Conservation (phyloP, 2,329 filamentous ascomycete species). For the Fusarium sp. region DNA sequence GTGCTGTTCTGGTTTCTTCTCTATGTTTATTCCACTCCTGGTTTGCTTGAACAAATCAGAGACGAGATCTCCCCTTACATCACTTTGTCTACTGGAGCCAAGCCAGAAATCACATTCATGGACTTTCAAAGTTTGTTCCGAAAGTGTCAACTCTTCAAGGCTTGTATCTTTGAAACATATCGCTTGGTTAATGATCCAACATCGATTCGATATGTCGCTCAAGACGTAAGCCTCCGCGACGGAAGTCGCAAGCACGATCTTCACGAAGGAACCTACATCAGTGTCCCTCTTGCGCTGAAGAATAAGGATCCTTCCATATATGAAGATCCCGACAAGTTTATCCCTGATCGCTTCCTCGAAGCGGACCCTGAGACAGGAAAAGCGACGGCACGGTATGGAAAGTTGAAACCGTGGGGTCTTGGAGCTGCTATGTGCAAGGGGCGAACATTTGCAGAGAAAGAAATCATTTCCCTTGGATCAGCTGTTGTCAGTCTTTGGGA, state of each 20-base stretch:
- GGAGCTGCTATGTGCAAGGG: slow-evolving; percentile 44
- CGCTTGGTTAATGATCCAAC: slow-evolving; percentile 36
- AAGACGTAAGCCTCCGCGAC: slow-evolving; percentile 26
- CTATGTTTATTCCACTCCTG: slow-evolving; percentile 35
- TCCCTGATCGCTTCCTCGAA: slow-evolving; percentile 40
- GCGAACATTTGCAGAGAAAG: slow-evolving; percentile 44
- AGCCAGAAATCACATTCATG: slow-evolving; percentile 25
- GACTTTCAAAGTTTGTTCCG: slow-evolving; percentile 21
- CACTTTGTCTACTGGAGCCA: not conserved
- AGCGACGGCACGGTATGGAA: slow-evolving; percentile 32
- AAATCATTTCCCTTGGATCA: slow-evolving; percentile 33
- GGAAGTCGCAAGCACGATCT: slow-evolving; percentile 28
- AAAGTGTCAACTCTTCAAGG: slow-evolving; percentile 40
- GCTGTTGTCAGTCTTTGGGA: slow-evolving; percentile 37
- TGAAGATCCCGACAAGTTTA: slow-evolving; percentile 30
- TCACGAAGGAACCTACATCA: slow-evolving; percentile 36
- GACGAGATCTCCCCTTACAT: slow-evolving; percentile 30
- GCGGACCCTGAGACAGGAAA: slow-evolving; percentile 21
- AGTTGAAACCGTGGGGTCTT: slow-evolving; percentile 40
- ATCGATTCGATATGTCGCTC: slow-evolving; percentile 35
- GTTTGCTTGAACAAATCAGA: slow-evolving; percentile 16
- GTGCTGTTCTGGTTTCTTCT: slow-evolving; percentile 40
- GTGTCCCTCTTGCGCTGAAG: slow-evolving; percentile 26
- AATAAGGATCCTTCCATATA: slow-evolving; percentile 36
- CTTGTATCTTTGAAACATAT: slow-evolving; percentile 42